Percentiles rank a stretch among this genome's conserved stretches.
These are phyloP conservation scores for Cordyceps tenuipes DNA, from an alignment of 2,329 filamentous ascomycete species.

Conservation along the genomic window DNA sequence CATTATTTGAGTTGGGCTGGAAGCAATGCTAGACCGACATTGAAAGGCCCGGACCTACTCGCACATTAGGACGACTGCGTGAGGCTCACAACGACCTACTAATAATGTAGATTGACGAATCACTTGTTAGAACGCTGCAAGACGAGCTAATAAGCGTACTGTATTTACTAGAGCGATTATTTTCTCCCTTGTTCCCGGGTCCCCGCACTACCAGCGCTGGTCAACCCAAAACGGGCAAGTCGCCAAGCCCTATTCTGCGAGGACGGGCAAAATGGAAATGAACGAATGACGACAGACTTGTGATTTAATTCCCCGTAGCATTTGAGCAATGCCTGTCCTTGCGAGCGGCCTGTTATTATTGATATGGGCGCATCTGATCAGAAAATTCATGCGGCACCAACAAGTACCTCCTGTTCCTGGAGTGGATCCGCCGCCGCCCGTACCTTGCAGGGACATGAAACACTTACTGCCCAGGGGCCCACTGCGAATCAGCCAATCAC, in stretches of 20 bases:
- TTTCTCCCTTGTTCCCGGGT: too few species aligned
- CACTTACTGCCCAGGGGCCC: background rate
- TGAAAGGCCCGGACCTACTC: too few species aligned
- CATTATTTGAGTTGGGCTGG: too few species aligned
- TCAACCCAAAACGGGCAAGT: background rate
- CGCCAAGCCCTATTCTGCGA: background rate
- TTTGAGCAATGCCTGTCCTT: background rate
- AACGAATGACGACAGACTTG: background rate
- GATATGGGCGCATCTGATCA: background rate
- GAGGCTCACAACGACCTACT: too few species aligned
- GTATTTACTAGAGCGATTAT: too few species aligned
- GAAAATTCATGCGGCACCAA: background rate
- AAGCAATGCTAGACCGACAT: too few species aligned
- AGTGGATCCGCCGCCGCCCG: background rate
- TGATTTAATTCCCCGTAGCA: background rate
- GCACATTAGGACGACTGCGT: too few species aligned
- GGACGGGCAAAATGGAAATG: background rate
- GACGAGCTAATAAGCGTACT: too few species aligned
- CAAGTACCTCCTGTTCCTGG: background rate
- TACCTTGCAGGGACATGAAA: constrained; percentile 9
- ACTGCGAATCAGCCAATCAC: background rate
- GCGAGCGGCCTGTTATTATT: background rate
- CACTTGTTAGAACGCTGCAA: too few species aligned
- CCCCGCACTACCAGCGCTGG: too few species aligned
- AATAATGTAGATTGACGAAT: too few species aligned